These are phyloP conservation scores for Backusella tarrabulga DNA, from an alignment of 192 early-diverging fungal species.

Conservation along the genomic window DNA sequence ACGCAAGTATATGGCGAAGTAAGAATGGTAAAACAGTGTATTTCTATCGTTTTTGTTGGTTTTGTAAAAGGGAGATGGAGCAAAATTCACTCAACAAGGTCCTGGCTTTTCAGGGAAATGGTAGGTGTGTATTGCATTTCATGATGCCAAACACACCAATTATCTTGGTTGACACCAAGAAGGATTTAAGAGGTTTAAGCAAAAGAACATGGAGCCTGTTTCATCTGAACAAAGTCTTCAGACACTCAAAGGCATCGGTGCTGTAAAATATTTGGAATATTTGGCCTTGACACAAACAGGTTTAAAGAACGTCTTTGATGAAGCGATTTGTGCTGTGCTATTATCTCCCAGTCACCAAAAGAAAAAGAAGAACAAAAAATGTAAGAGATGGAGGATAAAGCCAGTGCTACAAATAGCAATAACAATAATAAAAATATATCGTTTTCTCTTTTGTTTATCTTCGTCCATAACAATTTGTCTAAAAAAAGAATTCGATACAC, in stretches of 20 bases:
- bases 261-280: conserved; percentile 86
- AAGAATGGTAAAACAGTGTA: too few relatives aligned
- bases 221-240: conserved; percentile 72
- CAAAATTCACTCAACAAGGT: too few relatives aligned
- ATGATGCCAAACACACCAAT: conserved; percentile 65
- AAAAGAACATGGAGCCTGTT: conserved; percentile 79
- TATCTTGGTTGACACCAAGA: conserved; percentile 89
- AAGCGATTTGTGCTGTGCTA: conserved; percentile 87
- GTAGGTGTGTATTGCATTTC: too few relatives aligned
- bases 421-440: neutral
- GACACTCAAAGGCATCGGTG: conserved; percentile 74
- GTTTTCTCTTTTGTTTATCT: neutral
- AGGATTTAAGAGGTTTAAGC: conserved; percentile 83
- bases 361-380: conserved; percentile 59
- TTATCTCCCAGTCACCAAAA: conserved; percentile 49
- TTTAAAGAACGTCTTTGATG: conserved; percentile 93
- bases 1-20: too few relatives aligned
- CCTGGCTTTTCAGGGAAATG: too few relatives aligned
- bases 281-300: conserved; percentile 91
- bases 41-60: too few relatives aligned
- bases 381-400: conserved; percentile 33
- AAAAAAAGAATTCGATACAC: neutral
- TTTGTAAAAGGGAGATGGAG: too few relatives aligned
- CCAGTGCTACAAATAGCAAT: neutral
- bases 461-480: neutral